Conservation (phyloP, 148 eudicot genomes). For the Rheum nobile region DNA sequence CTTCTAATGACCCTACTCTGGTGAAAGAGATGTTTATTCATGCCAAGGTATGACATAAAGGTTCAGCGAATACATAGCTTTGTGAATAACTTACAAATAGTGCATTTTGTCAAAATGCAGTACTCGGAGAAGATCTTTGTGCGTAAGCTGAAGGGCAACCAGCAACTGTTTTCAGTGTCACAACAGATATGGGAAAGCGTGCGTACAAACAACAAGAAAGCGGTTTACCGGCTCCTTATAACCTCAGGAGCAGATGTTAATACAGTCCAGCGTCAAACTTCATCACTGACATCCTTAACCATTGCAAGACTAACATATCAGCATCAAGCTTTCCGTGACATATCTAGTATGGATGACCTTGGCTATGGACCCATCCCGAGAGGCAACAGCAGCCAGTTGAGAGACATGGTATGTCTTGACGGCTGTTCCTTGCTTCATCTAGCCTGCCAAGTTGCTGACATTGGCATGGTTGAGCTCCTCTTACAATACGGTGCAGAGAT, state of each 20-base stretch:
- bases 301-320: conserved; percentile 27
- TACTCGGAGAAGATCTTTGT: conserved; percentile 77
- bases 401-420: conserved; percentile 36
- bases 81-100: background rate
- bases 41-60: conserved; percentile 59
- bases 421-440: conserved; percentile 79
- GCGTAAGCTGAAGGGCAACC: conserved; percentile 46
- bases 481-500: conserved; percentile 76
- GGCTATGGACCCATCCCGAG: conserved; percentile 25
- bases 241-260: conserved; percentile 65
- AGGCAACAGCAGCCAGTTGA: conserved; percentile 32
- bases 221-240: conserved; percentile 75
- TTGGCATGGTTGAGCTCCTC: conserved; percentile 92
- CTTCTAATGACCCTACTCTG: conserved; percentile 47
- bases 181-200: conserved; percentile 86
- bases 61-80: too few species aligned
- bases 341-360: conserved; percentile 22
- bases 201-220: conserved; percentile 62
- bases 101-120: conserved; percentile 23
- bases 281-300: conserved; percentile 22
- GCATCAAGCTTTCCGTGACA: conserved; percentile 24
- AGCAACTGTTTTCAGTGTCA: conserved; percentile 46
- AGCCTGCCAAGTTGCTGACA: conserved; percentile 78
- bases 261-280: conserved; percentile 35
- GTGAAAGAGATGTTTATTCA: conserved; percentile 83